These are phyloP conservation scores for Rubia balearica DNA, from an alignment of 305 asterid species.

Conservation along the genomic window DNA sequence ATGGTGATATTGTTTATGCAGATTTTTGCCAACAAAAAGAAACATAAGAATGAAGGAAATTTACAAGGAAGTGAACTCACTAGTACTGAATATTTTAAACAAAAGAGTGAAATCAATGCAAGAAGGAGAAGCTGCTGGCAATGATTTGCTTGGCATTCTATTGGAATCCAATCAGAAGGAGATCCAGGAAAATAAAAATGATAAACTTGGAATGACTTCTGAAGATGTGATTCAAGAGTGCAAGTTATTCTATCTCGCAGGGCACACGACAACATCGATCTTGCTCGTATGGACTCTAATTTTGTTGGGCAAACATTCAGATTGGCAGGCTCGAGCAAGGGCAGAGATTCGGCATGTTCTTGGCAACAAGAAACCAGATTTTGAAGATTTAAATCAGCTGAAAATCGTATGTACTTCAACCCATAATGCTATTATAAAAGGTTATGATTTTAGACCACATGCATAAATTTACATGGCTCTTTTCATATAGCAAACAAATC, in stretches of 20 bases:
- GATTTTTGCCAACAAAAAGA: constrained; percentile 32
- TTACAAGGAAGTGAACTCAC: constrained; percentile 21
- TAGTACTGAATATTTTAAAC: constrained; percentile 19
- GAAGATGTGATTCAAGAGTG: constrained; percentile 31
- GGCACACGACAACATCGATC: constrained; percentile 50
- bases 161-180: constrained; percentile 30
- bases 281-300: constrained; percentile 49
- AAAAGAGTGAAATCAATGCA: constrained; percentile 26
- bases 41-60: constrained; percentile 33
- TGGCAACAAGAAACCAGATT: constrained; percentile 24
- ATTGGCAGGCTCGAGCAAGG: constrained; percentile 55
- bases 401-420: constrained; percentile 31
- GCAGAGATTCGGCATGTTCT: constrained; percentile 37
- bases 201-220: constrained; percentile 31
- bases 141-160: constrained; percentile 27
- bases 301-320: constrained; percentile 29
- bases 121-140: constrained; percentile 21
- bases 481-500: no score
- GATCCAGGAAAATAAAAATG: constrained; percentile 25
- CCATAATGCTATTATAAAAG: background rate
- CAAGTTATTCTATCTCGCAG: constrained; percentile 42
- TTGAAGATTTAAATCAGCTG: constrained; percentile 29
- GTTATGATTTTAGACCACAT: background rate
- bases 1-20: background rate
- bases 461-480: no score